Evolutionary conservation across 257 asterid genomes (phyloP).

Genomic region (Perilla frutescens): DNA sequence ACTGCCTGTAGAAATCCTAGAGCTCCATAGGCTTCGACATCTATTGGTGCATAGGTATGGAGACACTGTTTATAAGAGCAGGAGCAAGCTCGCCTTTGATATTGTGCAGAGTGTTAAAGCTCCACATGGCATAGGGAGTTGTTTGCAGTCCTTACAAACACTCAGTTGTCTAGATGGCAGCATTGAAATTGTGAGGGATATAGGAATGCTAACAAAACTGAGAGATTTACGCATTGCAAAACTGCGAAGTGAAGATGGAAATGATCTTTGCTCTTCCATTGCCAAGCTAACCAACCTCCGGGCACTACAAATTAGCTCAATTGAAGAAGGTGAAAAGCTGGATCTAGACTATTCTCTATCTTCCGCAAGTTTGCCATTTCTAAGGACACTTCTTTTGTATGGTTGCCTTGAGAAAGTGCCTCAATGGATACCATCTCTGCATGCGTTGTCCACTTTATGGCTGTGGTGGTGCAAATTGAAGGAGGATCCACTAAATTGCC

Average conservation of each 20-base stretch:
- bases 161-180: neutral
- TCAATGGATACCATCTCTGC: no score
- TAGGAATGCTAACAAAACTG: slow-evolving; percentile 37
- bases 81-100: neutral
- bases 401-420: no score
- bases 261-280: no score
- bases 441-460: no score
- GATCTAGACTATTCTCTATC: no score
- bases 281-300: slow-evolving; percentile 26
- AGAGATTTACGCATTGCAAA: slow-evolving; percentile 31
- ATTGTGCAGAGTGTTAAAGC: neutral
- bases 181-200: slow-evolving; percentile 18
- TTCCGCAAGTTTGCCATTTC: no score
- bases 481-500: no score
- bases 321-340: slow-evolving; percentile 7
- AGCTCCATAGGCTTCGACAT: no score
- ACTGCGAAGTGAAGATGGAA: slow-evolving; percentile 41
- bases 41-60: no score
- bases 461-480: no score
- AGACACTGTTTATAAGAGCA: neutral
- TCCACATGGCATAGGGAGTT: slow-evolving; percentile 19
- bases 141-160: neutral
- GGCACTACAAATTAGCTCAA: neutral
- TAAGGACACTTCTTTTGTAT: no score
- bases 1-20: slow-evolving; percentile 32